A percentile compares a stretch with the other conserved stretches of the same genome.
These are phyloP conservation scores for Fusarium nelsonii DNA, from an alignment of 2,329 filamentous ascomycete species.

Conservation along the genomic window DNA sequence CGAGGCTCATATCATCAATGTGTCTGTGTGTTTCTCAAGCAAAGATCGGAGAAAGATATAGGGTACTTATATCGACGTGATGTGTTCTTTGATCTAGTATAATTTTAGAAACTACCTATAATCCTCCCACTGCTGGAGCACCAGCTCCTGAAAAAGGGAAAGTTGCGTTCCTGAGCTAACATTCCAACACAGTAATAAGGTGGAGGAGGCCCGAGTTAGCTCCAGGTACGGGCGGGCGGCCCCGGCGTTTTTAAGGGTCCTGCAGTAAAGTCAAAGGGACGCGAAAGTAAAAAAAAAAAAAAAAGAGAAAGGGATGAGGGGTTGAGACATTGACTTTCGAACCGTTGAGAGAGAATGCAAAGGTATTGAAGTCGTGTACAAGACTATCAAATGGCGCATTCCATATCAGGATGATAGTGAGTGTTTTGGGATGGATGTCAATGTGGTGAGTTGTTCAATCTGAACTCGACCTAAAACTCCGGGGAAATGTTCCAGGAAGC, in stretches of 20 bases:
- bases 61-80: neutral
- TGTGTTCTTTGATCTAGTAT: slow-evolving; percentile 7
- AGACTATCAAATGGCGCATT: slow-evolving; percentile 6
- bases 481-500: slow-evolving; percentile 37
- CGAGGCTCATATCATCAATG: neutral
- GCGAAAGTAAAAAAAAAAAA: slow-evolving; percentile 7
- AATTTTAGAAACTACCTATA: neutral
- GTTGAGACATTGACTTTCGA: slow-evolving; percentile 4
- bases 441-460: slow-evolving; percentile 29
- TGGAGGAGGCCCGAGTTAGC: slow-evolving; percentile 29
- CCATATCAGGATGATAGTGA: neutral
- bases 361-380: neutral
- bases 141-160: slow-evolving; percentile 9
- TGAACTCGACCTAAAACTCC: slow-evolving; percentile 27
- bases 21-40: neutral
- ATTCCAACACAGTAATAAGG: slow-evolving; percentile 16
- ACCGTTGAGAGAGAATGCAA: neutral
- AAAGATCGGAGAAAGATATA: neutral
- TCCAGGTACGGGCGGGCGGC: slow-evolving; percentile 25
- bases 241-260: slow-evolving; percentile 24
- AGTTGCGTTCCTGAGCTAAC: slow-evolving; percentile 27
- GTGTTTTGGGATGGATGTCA: neutral
- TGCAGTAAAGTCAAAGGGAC: slow-evolving; percentile 2
- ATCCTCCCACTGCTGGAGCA: neutral
- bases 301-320: slow-evolving; percentile 1